These are phyloP conservation scores for Boechera divaricarpa DNA, from an alignment of 345 rosid genomes.

Conservation along the genomic window DNA sequence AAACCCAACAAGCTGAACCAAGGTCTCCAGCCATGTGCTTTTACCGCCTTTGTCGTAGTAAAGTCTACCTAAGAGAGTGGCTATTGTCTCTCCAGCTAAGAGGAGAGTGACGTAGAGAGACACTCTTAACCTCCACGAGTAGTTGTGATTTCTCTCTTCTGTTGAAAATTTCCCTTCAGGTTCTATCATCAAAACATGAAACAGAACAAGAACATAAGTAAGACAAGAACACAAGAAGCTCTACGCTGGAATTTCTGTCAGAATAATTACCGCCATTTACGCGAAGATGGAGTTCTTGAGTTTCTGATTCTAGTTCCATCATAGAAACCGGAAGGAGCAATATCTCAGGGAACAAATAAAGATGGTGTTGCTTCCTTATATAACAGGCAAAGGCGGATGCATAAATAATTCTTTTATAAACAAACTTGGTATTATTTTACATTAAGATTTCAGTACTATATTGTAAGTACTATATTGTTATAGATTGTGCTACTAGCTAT, in stretches of 20 bases:
- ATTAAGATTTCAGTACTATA: not conserved
- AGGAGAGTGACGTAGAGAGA: conserved; percentile 44
- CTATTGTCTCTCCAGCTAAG: conserved; percentile 52
- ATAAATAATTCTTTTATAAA: conserved; percentile 11
- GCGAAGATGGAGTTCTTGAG: conserved; percentile 44
- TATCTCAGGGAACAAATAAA: conserved; percentile 39
- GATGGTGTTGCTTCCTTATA: conserved; percentile 36
- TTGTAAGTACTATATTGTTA: not conserved
- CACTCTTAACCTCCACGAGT: conserved; percentile 45
- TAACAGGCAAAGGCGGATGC: conserved; percentile 16
- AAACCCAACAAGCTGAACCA: conserved; percentile 58
- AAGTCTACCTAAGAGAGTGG: conserved; percentile 56
- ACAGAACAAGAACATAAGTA: conserved; percentile 28
- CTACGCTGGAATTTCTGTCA: not conserved
- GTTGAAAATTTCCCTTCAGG: not conserved
- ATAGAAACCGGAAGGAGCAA: conserved; percentile 13
- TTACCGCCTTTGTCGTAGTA: conserved; percentile 63
- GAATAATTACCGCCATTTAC: conserved; percentile 37
- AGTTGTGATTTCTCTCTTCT: conserved; percentile 34
- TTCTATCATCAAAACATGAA: conserved; percentile 33
- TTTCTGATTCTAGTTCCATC: conserved; percentile 44
- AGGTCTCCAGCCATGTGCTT: conserved; percentile 60
- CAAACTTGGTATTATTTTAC: conserved; percentile 17
- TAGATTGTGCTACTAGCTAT: conserved; percentile 12
- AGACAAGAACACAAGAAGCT: conserved; percentile 7